A percentile compares a stretch with the other conserved stretches of the same genome.
Evolutionary conservation across 306 rosid genomes (phyloP).

Genomic region (Cucumis sativus): DNA sequence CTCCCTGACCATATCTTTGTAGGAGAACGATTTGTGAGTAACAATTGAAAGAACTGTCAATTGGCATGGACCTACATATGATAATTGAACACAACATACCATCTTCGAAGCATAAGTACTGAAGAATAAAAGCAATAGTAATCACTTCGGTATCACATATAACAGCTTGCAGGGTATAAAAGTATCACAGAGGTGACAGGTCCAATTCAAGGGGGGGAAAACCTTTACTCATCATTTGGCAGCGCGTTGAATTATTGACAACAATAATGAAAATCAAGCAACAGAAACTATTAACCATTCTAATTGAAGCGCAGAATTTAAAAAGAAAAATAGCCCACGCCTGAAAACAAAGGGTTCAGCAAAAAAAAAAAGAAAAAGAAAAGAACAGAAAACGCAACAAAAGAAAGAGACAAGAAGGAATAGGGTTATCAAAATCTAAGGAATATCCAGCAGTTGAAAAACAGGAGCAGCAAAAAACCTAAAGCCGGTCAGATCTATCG

Average conservation of each 20-base stretch:
- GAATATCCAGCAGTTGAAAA: not conserved
- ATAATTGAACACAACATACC: not conserved
- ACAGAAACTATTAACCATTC: not conserved
- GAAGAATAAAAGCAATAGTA: not conserved
- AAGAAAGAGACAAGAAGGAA: not conserved
- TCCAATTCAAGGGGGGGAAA: not conserved
- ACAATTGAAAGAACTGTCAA: not conserved
- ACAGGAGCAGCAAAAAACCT: not conserved
- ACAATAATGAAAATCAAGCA: not conserved
- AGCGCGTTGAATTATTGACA: not conserved
- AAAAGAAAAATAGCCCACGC: not conserved
- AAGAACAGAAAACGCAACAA: not conserved
- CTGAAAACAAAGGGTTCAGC: not conserved
- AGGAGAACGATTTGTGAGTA: not conserved
- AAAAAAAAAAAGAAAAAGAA: not conserved
- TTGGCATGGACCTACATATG: not conserved
- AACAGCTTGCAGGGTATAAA: not conserved
- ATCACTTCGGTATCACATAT: not conserved
- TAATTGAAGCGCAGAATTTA: not conserved
- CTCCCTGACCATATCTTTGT: not conserved
- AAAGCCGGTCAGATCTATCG: constrained; percentile 2
- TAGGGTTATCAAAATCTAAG: not conserved
- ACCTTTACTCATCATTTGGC: not conserved
- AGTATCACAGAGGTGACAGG: not conserved
- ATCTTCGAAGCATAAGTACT: not conserved